Evolutionary conservation across 192 early-diverging fungal genomes (phyloP), one percentile per base, ranked within the genome.

Genomic region (Podila clonocystis): DNA sequence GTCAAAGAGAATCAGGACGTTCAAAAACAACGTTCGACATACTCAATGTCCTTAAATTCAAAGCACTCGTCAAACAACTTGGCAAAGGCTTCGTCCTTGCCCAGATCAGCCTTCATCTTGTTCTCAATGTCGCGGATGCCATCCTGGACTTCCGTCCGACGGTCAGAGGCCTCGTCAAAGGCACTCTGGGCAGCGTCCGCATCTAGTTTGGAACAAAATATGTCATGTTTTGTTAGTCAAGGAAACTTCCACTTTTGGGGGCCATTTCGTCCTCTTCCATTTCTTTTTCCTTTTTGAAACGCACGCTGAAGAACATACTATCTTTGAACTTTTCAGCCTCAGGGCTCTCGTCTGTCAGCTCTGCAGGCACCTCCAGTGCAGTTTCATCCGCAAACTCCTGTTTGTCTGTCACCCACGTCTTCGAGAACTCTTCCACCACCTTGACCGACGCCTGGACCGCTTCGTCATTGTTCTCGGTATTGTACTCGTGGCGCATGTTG

Each of bases 21-120:
- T 17, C 13, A 22, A 28, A 22, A 9, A n/a, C 5, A 28, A 33
- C 3, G 34, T 4, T 36, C 7, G 7, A 36, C 84, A 79, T 89
- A 95, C 92, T 94, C 93, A 38, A 87, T 72, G 2, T 91, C 84
- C 65, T 94, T 89, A 22, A 90, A 80, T 15, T 85, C 84, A 65
- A 93, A 82, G 85, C 97, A 99, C 62, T 93, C 58, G 31, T 88
- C 85, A 24, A 89, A 82, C 1, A 97, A 31, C 33, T 90, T 80
- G 52, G 91, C 87, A 85, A 89, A 98, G 64, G 92, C 89, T 49
- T 87, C 85, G 7, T 91, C 68, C 2, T 82, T 82, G 1, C 98
- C 98, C 67, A 94, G 90, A 82, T 97, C 95, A 22, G 82, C 85
- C 2, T 72, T 75, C 17, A 91, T 65, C 57, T 94, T 83, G 36